Evolutionary conservation across 805 yeast species (phyloP), one percentile per base, ranked within the genome.

Genomic region (Blastobotrys mokoenaii): DNA sequence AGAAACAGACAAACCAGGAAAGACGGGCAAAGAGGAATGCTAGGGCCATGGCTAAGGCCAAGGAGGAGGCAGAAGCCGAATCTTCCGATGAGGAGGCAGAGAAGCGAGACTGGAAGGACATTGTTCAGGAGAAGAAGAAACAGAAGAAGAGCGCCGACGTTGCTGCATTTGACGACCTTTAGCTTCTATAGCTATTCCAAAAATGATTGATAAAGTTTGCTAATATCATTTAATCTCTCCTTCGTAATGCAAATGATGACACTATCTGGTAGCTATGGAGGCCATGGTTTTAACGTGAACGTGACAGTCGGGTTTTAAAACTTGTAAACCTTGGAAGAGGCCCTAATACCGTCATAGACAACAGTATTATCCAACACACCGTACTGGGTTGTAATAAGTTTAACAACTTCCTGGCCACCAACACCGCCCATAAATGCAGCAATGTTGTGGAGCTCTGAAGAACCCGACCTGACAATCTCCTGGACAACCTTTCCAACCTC

Each of bases 41-140:
- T 43, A 76, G 79, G 53, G 68, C 80, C 50, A 84, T 79, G 40
- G 87, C 84, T 1, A 73, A 71, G 47, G 51, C 52, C 7, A 45
- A 56, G 14, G 69, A 65, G 27, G 41, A n/a, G 9, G 16, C 15
- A 5, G 41, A 17, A 10, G 31, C 35, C n/a, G 43, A 40, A 8
- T 12, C 25, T 36, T 30, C 25, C 3, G 76, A 71, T 30, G 66
- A 70, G 14, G 69, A 72, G 8, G 69, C 62, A 3, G 70, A 66
- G 20, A 75, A 71, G 43, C 74, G 69, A 36, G 97, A 93, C 64
- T 93, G 97, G 98, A 93, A 93, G 64, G 89, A 83, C 27, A 57
- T 82, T 18, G 82, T 90, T 1, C 67, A 77, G 50, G 74, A 74
- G 40, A 79, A 72, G 49, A 89, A 86, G 60, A 78, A 72, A 62